These are phyloP conservation scores for Fusarium mundagurra DNA, from an alignment of 2,329 filamentous ascomycete species.

Conservation along the genomic window DNA sequence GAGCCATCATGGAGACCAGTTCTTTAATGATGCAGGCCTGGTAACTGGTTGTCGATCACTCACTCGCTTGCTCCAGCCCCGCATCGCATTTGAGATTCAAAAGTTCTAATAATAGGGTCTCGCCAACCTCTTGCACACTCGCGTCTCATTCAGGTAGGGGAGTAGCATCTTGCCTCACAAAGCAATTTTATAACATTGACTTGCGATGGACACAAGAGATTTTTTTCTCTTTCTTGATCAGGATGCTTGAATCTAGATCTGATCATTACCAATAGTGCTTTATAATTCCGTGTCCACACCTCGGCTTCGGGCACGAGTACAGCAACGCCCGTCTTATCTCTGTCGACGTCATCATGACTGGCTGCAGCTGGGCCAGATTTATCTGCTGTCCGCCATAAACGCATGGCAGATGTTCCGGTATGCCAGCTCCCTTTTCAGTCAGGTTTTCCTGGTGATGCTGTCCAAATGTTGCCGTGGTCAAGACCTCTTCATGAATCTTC, in stretches of 20 bases:
- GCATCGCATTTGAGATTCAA: conserved; percentile 12
- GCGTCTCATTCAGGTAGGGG: conserved; percentile 12
- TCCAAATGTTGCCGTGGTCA: neutral
- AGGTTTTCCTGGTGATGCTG: neutral
- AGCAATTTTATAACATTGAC: neutral
- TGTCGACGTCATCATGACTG: conserved; percentile 10
- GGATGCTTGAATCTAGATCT: neutral
- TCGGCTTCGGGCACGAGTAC: conserved; percentile 1
- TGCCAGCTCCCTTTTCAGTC: neutral
- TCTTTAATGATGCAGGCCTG: neutral
- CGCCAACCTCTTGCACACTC: conserved; percentile 24
- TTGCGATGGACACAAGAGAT: neutral
- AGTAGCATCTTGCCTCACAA: neutral
- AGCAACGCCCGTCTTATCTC: neutral
- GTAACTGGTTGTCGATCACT: conserved; percentile 1
- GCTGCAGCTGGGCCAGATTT: conserved; percentile 3
- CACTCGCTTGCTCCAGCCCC: conserved; percentile 5
- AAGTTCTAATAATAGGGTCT: conserved; percentile 34
- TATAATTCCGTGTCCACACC: neutral
- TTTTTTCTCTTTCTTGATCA: neutral
- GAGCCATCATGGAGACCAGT: neutral
- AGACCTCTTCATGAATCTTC: neutral
- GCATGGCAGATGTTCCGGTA: neutral
- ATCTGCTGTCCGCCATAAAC: conserved; percentile 7
- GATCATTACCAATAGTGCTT: neutral